Evolutionary conservation across 257 asterid species (phyloP), one percentile per base, ranked within the genome.

Genomic region (Mitragyna speciosa): DNA sequence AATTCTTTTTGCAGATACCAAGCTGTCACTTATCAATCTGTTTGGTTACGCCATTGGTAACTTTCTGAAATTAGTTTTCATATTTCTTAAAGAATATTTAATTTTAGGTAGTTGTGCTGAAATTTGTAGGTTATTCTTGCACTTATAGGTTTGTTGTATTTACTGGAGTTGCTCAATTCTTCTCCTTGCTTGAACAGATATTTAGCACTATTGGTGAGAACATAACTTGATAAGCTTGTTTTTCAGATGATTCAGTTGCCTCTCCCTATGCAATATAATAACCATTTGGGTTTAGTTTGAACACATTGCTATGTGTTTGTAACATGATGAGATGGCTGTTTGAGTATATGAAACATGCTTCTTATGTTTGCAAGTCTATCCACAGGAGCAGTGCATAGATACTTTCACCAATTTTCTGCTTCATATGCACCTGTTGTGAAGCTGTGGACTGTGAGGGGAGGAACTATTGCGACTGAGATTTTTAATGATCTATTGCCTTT

Each of bases 21-120:
- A 91, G 80, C 88, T 96, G 76, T 92, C 98, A 28, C 83, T 90
- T 63, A 94, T 96, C 76, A 96, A 96, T 85, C 90, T 96, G 26
- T 88, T 90, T 73, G 98, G 99, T 79, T 96, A 96, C 84, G 99
- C 94, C 76, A 90, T 94, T 77, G 99, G 99, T 92, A 88, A 85
- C 70, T 33, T 65, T 80, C 43, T 80, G 49, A 41, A 67, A 63
- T 26, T 33, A 15, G 6, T 51, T 7, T 71, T 61, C 48, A 7
- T 43, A 66, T 11, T 67, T 5, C 30, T 20, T 26, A 1, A n/a
- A 24, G 11, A 48, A 22, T 11, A 48, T 52, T 52, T 64, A 36
- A 24, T 30, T 12, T 67, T 36, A 51, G 45, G n/a, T 47, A 24
- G 56, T 31, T 68, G 30, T 16, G 31, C 19, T 15, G 22, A 39